Evolutionary conservation across 441 rosid genomes (phyloP).

Genomic region (Metrosideros polymorpha): DNA sequence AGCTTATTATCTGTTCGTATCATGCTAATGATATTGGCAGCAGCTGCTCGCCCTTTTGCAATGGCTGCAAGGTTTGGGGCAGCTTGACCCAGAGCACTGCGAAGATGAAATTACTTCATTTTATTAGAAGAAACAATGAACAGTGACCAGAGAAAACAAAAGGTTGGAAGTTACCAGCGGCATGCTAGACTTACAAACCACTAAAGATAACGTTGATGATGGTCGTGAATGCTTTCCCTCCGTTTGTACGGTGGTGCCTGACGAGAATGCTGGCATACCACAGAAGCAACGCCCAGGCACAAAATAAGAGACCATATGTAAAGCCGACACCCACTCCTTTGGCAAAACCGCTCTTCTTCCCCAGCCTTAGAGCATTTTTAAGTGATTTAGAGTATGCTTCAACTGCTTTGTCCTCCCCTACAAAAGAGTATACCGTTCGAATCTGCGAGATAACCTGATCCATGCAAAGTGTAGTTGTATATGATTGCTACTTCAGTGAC

Average conservation of each 20-base stretch:
- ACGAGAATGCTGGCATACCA: slow-evolving; percentile 81
- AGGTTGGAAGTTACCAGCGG: neutral
- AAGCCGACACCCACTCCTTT: slow-evolving; percentile 76
- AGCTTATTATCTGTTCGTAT: slow-evolving; percentile 22
- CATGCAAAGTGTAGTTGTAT: neutral
- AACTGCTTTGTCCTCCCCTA: slow-evolving; percentile 63
- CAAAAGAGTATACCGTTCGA: slow-evolving; percentile 68
- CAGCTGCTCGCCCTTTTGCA: slow-evolving; percentile 66
- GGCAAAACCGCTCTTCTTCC: slow-evolving; percentile 60
- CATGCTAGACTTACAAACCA: slow-evolving; percentile 54
- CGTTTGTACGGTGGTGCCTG: slow-evolving; percentile 52
- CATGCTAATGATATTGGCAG: slow-evolving; percentile 54
- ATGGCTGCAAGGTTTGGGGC: slow-evolving; percentile 73
- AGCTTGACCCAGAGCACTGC: slow-evolving; percentile 78
- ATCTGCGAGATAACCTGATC: slow-evolving; percentile 63
- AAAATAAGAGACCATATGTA: slow-evolving; percentile 58
- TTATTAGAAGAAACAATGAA: neutral
- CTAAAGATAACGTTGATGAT: slow-evolving; percentile 73
- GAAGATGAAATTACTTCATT: neutral
- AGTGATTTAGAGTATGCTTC: slow-evolving; percentile 47
- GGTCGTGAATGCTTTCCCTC: slow-evolving; percentile 79
- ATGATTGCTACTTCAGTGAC: neutral
- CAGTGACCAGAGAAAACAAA: neutral
- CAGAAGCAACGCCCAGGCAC: slow-evolving; percentile 69
- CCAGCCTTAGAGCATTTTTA: slow-evolving; percentile 39